These are phyloP conservation scores for Plantago ovata DNA, from an alignment of 257 asterid genomes.

Conservation along the genomic window DNA sequence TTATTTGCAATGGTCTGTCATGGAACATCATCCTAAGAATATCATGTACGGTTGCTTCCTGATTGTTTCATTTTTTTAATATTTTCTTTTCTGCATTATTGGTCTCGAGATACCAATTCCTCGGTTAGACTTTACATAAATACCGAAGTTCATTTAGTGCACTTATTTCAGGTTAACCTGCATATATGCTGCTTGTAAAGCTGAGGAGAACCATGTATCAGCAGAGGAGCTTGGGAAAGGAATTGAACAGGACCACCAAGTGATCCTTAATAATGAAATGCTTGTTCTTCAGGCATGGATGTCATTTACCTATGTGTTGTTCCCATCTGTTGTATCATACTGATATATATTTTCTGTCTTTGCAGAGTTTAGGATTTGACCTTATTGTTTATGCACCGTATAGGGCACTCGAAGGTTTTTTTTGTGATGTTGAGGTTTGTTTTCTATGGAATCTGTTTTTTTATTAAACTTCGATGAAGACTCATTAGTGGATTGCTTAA, in stretches of 20 bases:
- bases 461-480: neutral
- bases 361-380: slow-evolving; percentile 95
- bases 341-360: slow-evolving; percentile 17
- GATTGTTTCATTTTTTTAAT: slow-evolving; percentile 9
- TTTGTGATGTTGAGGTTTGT: slow-evolving; percentile 68
- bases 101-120: neutral
- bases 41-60: slow-evolving; percentile 59
- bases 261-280: slow-evolving; percentile 88
- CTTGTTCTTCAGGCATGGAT: slow-evolving; percentile 83
- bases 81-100: neutral
- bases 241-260: slow-evolving; percentile 87
- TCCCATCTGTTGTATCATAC: slow-evolving; percentile 7
- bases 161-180: slow-evolving; percentile 76
- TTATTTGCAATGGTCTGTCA: slow-evolving; percentile 94
- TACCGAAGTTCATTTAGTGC: slow-evolving; percentile 3
- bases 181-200: slow-evolving; percentile 95
- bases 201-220: slow-evolving; percentile 96
- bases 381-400: slow-evolving; percentile 94
- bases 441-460: slow-evolving; percentile 9
- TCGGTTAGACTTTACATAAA: slow-evolving; percentile 1
- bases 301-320: slow-evolving; percentile 6
- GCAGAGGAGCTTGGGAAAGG: slow-evolving; percentile 99
- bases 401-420: slow-evolving; percentile 85
- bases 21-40: slow-evolving; percentile 98
- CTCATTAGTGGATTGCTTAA: too few relatives aligned